Evolutionary conservation across 805 yeast species (phyloP), one percentile per base, ranked within the genome.

Genomic region (Hanseniaspora singularis): DNA sequence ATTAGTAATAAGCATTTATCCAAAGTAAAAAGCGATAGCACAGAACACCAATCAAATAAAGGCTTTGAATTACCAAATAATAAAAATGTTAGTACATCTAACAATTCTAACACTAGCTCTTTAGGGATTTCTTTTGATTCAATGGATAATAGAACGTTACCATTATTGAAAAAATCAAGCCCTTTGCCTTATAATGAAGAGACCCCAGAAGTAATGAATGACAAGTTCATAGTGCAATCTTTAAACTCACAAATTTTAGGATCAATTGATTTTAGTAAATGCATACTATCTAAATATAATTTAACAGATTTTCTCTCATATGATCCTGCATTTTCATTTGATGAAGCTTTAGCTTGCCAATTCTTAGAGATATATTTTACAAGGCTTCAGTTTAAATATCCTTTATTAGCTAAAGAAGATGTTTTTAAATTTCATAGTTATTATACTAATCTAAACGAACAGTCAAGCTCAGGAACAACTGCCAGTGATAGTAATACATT

Each of bases 331-430:
- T 67, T 68, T 45, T 73, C 73, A 47, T 65, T 75, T 46, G 77
- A 74, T 53, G 70, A 68, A 47, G 63, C 66, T 38, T 55, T 72
- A 23, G 67, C 78, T 2, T 65, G 73, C 50, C 71, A 72, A 26
- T 67, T 75, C 30, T 54, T 75, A 37, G 77, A 73, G 49, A 70
- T 73, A n/a, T 74, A 72, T 55, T 75, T 76, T 57, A 66, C 75
- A 11, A 61, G 76, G 41, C 56, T 75, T 32, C 80, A 76, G 53
- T 72, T 71, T 57, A 74, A 74, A 52, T 74, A 74, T 52, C 81
- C 81, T 0, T 51, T 76, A 26, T 57, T 76, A 26, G 72, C 71
- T 53, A 79, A 75, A 55, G 62, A 64, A 27, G 79, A 73, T 46
- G 68, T 75, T 19, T 62, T 69, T 33, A 62, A 63, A 24, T 74